Base-by-base conservation (phyloP, 2,329 filamentous ascomycete genomes). In the Verticillium tricorpus region DNA sequence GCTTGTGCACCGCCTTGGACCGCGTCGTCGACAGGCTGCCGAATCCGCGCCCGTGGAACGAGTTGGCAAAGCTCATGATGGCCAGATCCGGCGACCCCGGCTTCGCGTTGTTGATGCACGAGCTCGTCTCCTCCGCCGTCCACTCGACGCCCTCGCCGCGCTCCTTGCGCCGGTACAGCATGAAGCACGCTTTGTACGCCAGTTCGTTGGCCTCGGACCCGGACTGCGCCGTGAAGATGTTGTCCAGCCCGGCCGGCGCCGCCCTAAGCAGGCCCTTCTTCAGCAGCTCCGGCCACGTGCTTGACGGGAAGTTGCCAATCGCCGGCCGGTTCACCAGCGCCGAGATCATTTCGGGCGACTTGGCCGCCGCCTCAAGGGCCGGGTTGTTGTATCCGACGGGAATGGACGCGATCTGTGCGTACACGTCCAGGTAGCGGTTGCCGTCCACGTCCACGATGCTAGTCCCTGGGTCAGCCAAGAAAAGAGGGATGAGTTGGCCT, bases 171-270 rank as follows among this genome's bases (percentile, higher is more conserved):
- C 88, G 83, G 74, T 87, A 87, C 79, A 87, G 92, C 88, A 94
- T 94, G 78, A 93, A 93, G 31, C 91, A 90, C 15, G 91, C 91
- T 79, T 94, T 94, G 83, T 90, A 94, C 61, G 91, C 91, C 57
- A 90, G 88, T 77, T 94, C 91, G 76, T 93, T 93, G 74, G 91
- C 91, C 72, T 94, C 91, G 37, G 89, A 92, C 63, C 91, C 91
- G 54, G 90, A 85, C 78, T 89, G 87, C 58, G 86, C 90, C 56
- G 91, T 94, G 79, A 93, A 93, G 69, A 93, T 90, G 76, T 93
- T 89, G 78, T 91, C 80, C 61, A 91, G 78, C 56, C 90, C 90
- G 73, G 87, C 88, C 57, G 91, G 91, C 0, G 91, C 89, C 56
- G 89, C 90, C 61, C 81, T 84, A 54, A 94, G 82, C 61, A 92